Percentiles rank a stretch among this genome's conserved stretches.
Conservation (phyloP, 2,329 filamentous ascomycete genomes). For the Fusarium lyarnte region DNA sequence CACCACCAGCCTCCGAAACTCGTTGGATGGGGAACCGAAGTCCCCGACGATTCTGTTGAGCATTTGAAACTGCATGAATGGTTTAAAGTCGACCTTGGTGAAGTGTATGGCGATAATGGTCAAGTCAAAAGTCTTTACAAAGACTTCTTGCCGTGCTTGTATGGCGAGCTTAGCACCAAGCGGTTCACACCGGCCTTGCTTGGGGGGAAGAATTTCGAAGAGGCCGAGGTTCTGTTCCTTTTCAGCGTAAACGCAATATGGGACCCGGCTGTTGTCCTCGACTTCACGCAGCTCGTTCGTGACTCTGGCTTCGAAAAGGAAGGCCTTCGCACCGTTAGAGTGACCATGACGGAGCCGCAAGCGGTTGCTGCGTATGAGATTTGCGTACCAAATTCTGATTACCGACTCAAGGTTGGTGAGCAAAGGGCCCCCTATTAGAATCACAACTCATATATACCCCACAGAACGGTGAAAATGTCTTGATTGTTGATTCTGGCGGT, state of each 20-base stretch:
- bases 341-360: neutral
- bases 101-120: no score
- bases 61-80: neutral
- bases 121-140: neutral
- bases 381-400: neutral
- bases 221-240: no score
- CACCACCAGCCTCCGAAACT: neutral
- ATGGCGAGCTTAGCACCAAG: neutral
- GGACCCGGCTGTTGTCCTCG: neutral
- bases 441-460: neutral
- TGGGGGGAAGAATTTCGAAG: fast-evolving
- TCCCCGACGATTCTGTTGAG: neutral
- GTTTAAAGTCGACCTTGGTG: neutral
- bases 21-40: neutral
- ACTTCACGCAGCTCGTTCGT: neutral
- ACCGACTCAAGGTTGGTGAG: neutral
- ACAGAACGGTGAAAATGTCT: neutral
- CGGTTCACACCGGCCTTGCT: neutral
- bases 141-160: neutral
- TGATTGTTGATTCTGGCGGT: neutral
- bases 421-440: neutral
- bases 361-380: neutral
- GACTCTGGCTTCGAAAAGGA: neutral
- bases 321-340: neutral
- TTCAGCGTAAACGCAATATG: neutral